A percentile compares a stretch with the other conserved stretches of the same genome.
Evolutionary conservation across 2,329 filamentous ascomycete species (phyloP).

Genomic region (Fusarium palustre): DNA sequence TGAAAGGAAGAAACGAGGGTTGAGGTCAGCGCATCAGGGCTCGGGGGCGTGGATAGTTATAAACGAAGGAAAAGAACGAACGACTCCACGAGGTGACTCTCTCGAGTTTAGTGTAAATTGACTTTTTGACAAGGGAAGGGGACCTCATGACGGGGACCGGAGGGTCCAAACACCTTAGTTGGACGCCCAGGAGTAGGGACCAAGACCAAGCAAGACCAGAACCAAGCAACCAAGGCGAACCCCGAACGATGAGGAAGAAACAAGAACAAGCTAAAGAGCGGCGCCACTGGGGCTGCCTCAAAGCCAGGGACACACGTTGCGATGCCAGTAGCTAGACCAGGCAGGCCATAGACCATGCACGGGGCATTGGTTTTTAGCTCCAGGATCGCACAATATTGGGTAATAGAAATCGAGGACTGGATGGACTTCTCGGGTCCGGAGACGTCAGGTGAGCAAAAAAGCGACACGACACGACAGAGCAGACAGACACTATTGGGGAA

Average conservation of each 20-base stretch:
- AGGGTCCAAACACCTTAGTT: constrained; percentile 37
- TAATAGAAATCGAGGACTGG: constrained; percentile 62
- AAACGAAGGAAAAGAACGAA: constrained; percentile 25
- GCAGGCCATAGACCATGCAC: constrained; percentile 34
- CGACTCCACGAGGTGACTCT: constrained; percentile 37
- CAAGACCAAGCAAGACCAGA: constrained; percentile 14
- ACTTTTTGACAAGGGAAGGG: constrained; percentile 24
- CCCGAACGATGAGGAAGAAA: constrained; percentile 34
- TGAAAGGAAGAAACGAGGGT: constrained; percentile 27
- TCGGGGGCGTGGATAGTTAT: constrained; percentile 41
- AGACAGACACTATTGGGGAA: constrained; percentile 19
- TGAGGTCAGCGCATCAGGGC: constrained; percentile 26
- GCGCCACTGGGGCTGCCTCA: constrained; percentile 34
- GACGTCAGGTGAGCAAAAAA: constrained; percentile 47
- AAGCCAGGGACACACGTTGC: constrained; percentile 30
- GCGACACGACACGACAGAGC: constrained; percentile 34
- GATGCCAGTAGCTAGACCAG: neutral
- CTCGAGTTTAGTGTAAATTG: constrained; percentile 20
- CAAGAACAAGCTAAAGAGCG: constrained; percentile 29
- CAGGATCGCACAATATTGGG: constrained; percentile 56
- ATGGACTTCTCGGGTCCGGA: constrained; percentile 49
- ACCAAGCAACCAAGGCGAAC: constrained; percentile 35
- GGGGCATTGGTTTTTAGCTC: constrained; percentile 48
- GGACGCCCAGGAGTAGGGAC: constrained; percentile 9
- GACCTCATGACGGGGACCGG: constrained; percentile 40